These are phyloP conservation scores for Ceratobasidium sp. DNA, from an alignment of 1,284 basidiomycete species.

Conservation along the genomic window DNA sequence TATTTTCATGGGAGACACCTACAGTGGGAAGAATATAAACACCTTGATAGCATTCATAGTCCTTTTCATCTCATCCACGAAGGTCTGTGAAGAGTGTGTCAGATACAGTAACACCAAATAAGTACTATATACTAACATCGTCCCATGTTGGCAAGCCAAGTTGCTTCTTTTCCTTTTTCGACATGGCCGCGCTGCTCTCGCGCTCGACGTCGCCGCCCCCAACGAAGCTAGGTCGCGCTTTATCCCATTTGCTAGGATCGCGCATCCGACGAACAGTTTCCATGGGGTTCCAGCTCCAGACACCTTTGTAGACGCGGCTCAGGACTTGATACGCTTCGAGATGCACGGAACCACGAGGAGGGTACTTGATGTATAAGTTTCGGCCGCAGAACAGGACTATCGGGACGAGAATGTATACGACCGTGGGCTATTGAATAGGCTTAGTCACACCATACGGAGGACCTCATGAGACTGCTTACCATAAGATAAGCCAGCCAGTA, in stretches of 20 bases:
- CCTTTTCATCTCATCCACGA: constrained; percentile 58
- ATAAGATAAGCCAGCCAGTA: constrained; percentile 53
- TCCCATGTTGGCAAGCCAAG: constrained; percentile 57
- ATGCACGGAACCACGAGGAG: constrained; percentile 57
- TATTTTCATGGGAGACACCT: background rate
- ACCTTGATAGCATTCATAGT: constrained; percentile 59
- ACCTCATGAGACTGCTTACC: background rate
- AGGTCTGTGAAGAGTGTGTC: constrained; percentile 37
- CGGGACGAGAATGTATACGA: constrained; percentile 55
- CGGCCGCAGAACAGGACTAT: constrained; percentile 55
- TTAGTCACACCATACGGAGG: constrained; percentile 22
- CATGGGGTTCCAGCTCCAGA: constrained; percentile 53
- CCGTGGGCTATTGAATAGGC: constrained; percentile 53
- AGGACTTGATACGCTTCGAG: constrained; percentile 48
- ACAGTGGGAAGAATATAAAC: constrained; percentile 49
- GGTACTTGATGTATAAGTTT: constrained; percentile 56
- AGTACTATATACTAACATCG: constrained; percentile 41
- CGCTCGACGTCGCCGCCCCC: background rate
- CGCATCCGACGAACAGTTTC: constrained; percentile 48
- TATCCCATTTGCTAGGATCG: constrained; percentile 56
- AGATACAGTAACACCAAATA: no score
- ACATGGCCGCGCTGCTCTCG: constrained; percentile 50
- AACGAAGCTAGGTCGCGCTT: constrained; percentile 46
- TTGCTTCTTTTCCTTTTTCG: constrained; percentile 46
- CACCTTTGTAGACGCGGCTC: constrained; percentile 49